phyloP scores from a whole-genome alignment of 192 early-diverging fungal genomes.

The Oehlia diaphana region DNA sequence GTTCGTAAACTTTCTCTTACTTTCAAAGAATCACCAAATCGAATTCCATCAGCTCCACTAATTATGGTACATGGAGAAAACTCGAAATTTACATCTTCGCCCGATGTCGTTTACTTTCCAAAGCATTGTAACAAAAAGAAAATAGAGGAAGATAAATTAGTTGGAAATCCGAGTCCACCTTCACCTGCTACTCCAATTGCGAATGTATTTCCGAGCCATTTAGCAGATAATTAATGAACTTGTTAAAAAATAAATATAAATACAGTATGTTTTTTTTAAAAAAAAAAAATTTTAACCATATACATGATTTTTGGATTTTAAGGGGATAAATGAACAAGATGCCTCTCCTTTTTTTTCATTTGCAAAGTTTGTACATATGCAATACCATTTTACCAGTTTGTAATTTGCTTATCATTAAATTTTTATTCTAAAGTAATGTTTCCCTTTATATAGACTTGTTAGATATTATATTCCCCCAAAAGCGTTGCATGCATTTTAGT shows the following conservation, averaged over 20 bases:
- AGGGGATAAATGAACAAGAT: neutral
- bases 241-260: neutral
- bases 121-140: neutral
- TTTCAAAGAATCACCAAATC: neutral
- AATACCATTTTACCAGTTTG: too few species aligned
- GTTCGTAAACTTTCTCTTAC: slow-evolving; percentile 12
- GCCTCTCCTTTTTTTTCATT: neutral
- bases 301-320: neutral
- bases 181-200: slow-evolving; percentile 18
- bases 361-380: neutral
- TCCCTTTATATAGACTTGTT: too few species aligned
- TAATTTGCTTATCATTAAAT: too few species aligned
- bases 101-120: slow-evolving; percentile 11
- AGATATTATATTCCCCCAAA: too few species aligned
- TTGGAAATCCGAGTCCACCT: neutral
- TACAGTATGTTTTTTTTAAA: too few species aligned
- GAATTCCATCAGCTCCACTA: neutral
- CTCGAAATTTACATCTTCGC: slow-evolving; percentile 16
- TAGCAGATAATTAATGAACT: neutral
- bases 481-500: too few species aligned
- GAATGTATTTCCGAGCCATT: slow-evolving; percentile 31
- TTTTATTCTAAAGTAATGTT: too few species aligned
- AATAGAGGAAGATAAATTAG: neutral
- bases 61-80: slow-evolving; percentile 31
- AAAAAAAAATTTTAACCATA: neutral